Percentiles rank a stretch among this genome's conserved stretches.
Conservation (phyloP, 2,329 filamentous ascomycete genomes). For the Pseudogymnoascus verrucosus region DNA sequence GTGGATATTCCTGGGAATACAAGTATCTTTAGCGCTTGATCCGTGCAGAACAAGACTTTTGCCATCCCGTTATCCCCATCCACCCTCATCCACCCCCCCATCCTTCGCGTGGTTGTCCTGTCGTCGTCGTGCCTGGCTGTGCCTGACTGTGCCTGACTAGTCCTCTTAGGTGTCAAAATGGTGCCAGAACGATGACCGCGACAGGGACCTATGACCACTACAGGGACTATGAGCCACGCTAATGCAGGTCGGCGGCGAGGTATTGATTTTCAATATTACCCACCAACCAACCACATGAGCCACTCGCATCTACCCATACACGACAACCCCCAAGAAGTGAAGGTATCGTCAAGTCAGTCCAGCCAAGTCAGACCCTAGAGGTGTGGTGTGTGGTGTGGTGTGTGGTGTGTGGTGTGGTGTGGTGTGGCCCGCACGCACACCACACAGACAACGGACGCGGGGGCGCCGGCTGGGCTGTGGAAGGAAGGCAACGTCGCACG, state of each 20-base stretch:
- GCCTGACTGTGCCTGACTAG: background rate
- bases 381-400: too few species aligned
- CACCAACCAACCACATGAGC: constrained; percentile 14
- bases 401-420: too few species aligned
- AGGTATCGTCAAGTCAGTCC: background rate
- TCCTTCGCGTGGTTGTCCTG: background rate
- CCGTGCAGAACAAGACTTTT: background rate
- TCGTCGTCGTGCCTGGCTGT: too few species aligned
- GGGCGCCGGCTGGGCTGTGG: background rate
- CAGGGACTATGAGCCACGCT: background rate
- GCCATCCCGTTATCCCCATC: background rate
- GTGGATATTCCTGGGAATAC: background rate
- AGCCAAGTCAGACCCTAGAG: background rate
- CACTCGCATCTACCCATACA: background rate
- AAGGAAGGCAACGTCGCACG: constrained; percentile 11
- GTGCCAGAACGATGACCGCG: background rate
- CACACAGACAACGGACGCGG: background rate
- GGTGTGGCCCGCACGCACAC: too few species aligned
- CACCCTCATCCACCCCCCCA: background rate
- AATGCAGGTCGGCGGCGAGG: constrained; percentile 18
- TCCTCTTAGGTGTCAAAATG: background rate
- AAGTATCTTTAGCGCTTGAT: background rate
- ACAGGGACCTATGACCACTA: too few species aligned
- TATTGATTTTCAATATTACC: constrained; percentile 15
- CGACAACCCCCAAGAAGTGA: background rate